Percentiles rank a stretch among this genome's conserved stretches.
Evolutionary conservation across 164 flowering plant genomes (phyloP).

Genomic region (Magnolia changhungtana): DNA sequence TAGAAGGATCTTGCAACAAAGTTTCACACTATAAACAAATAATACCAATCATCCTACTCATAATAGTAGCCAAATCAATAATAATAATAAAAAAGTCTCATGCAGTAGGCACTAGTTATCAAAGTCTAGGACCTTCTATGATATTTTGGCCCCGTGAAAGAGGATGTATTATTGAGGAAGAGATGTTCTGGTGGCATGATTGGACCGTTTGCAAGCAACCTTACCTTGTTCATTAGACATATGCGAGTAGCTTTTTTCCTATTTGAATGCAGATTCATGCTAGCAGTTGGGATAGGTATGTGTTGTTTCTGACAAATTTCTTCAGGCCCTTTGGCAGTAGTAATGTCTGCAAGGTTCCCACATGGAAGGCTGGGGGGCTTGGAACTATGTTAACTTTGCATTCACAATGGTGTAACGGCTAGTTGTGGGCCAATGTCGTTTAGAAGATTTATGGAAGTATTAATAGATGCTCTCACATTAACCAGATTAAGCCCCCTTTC

Average conservation of each 20-base stretch:
- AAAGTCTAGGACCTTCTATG: neutral
- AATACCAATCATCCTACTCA: neutral
- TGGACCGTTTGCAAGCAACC: neutral
- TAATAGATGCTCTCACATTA: no score
- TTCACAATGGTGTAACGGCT: neutral
- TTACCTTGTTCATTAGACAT: neutral
- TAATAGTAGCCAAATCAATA: neutral
- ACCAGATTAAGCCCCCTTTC: neutral
- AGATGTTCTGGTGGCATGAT: neutral
- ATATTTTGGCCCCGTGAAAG: neutral
- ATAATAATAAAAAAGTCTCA: neutral
- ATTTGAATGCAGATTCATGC: neutral
- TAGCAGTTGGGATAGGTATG: neutral
- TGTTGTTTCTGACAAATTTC: neutral
- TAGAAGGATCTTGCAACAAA: neutral
- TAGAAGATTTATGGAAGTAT: no score
- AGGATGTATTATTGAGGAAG: neutral
- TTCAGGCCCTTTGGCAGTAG: no score
- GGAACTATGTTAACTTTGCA: neutral
- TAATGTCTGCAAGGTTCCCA: no score
- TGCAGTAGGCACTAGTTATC: neutral
- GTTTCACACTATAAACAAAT: neutral
- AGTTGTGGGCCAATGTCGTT: no score
- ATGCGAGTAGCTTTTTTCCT: no score
- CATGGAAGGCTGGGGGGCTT: no score